phyloP scores from a whole-genome alignment of 2,329 filamentous ascomycete species.

The Colletotrichum shisoi region DNA sequence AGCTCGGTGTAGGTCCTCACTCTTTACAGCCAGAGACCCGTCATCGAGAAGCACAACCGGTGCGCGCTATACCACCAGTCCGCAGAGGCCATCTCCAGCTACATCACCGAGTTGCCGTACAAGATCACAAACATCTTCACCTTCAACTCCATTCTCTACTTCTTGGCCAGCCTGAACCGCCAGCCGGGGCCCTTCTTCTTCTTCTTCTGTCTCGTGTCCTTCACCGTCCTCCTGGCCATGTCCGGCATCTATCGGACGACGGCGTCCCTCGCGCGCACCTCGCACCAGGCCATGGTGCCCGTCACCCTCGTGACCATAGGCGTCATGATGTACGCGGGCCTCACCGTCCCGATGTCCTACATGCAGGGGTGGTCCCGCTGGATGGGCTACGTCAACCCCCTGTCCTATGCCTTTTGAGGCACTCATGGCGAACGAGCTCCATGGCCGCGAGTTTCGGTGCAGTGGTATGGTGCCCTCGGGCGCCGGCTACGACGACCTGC shows the following conservation, averaged over 20 bases:
- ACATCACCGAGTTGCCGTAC: slow-evolving; percentile 69
- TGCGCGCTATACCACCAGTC: slow-evolving; percentile 50
- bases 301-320: slow-evolving; percentile 68
- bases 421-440: slow-evolving; percentile 85
- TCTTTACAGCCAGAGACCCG: slow-evolving; percentile 42
- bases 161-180: slow-evolving; percentile 69
- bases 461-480: slow-evolving; percentile 55
- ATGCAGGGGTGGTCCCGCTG: slow-evolving; percentile 84
- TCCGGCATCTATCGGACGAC: slow-evolving; percentile 46
- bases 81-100: slow-evolving; percentile 67
- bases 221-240: slow-evolving; percentile 47
- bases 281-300: slow-evolving; percentile 55
- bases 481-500: slow-evolving; percentile 50
- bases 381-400: slow-evolving; percentile 82
- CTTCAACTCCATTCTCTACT: slow-evolving; percentile 71
- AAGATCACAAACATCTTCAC: slow-evolving; percentile 65
- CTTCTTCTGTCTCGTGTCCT: slow-evolving; percentile 59
- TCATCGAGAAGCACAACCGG: slow-evolving; percentile 45
- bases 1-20: slow-evolving; percentile 28
- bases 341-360: slow-evolving; percentile 69
- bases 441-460: slow-evolving; percentile 66
- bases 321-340: slow-evolving; percentile 75
- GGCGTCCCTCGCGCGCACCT: slow-evolving; percentile 44
- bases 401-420: slow-evolving; percentile 84
- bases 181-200: slow-evolving; percentile 70